phyloP scores from a whole-genome alignment of 306 rosid genomes.

The Abrus precatorius region DNA sequence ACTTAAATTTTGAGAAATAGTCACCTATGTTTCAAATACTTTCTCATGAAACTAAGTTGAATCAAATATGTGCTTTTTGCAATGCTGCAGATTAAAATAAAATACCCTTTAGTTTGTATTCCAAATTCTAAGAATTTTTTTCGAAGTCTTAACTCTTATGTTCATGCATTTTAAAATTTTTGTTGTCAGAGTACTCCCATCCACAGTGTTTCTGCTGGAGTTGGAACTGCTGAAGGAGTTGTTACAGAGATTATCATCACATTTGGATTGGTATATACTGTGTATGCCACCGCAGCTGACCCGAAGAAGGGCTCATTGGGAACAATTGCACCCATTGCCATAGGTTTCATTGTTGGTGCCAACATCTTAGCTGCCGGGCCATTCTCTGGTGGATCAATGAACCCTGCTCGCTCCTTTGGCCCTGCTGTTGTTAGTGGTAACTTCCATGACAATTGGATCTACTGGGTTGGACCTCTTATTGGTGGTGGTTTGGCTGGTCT shows the following conservation, averaged over 20 bases:
- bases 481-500: conserved; percentile 94
- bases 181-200: conserved; percentile 62
- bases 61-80: too few relatives aligned
- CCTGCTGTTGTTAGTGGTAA: conserved; percentile 86
- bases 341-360: conserved; percentile 91
- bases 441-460: conserved; percentile 81
- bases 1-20: too few relatives aligned
- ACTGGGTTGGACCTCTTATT: conserved; percentile 91
- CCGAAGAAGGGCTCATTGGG: conserved; percentile 90
- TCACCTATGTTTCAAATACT: too few relatives aligned
- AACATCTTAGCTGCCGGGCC: conserved; percentile 92
- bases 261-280: conserved; percentile 88
- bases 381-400: conserved; percentile 94
- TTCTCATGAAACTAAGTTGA: too few relatives aligned
- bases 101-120: neutral
- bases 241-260: conserved; percentile 79
- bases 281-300: conserved; percentile 91
- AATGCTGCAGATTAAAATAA: too few relatives aligned
- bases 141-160: neutral
- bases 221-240: conserved; percentile 81
- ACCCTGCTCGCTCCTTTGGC: conserved; percentile 94
- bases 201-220: conserved; percentile 73
- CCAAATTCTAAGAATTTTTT: neutral
- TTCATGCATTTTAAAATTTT: neutral
- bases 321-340: conserved; percentile 89